Evolutionary conservation across 129 eudicot species (phyloP).

Genomic region (Solidago caesia): DNA sequence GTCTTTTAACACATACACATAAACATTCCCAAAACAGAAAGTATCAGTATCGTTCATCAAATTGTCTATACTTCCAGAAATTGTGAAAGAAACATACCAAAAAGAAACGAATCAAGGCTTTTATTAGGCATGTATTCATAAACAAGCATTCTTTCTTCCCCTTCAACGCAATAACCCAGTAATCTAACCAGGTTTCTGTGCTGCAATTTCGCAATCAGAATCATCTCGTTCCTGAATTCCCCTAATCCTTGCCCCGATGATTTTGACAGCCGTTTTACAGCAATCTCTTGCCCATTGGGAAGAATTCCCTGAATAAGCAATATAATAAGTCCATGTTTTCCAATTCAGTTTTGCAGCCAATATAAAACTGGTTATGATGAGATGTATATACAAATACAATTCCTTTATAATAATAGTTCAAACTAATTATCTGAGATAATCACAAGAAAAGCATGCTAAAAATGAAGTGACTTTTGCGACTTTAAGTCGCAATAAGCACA

Average conservation of each 20-base stretch:
- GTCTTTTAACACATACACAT: constrained; percentile 32
- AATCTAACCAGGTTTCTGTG: constrained; percentile 86
- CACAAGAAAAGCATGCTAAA: background rate
- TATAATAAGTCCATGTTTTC: background rate
- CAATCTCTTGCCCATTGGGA: constrained; percentile 60
- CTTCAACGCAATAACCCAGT: constrained; percentile 67
- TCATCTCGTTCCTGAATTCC: constrained; percentile 73
- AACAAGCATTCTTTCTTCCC: constrained; percentile 66
- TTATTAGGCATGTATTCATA: constrained; percentile 81
- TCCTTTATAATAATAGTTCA: too few relatives aligned
- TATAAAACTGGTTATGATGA: background rate
- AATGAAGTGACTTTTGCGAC: background rate
- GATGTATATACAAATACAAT: background rate
- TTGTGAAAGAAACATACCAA: constrained; percentile 42
- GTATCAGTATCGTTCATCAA: constrained; percentile 13
- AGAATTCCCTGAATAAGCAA: constrained; percentile 52
- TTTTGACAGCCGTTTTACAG: constrained; percentile 75
- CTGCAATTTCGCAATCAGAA: constrained; percentile 66
- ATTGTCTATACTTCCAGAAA: background rate
- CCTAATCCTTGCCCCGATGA: constrained; percentile 68
- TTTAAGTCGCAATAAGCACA: background rate
- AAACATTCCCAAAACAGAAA: constrained; percentile 1
- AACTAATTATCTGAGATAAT: too few relatives aligned
- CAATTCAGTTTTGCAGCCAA: background rate
- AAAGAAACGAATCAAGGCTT: constrained; percentile 77